phyloP scores from a whole-genome alignment of 23 red algal species.

The Cyanidium caldarium region DNA sequence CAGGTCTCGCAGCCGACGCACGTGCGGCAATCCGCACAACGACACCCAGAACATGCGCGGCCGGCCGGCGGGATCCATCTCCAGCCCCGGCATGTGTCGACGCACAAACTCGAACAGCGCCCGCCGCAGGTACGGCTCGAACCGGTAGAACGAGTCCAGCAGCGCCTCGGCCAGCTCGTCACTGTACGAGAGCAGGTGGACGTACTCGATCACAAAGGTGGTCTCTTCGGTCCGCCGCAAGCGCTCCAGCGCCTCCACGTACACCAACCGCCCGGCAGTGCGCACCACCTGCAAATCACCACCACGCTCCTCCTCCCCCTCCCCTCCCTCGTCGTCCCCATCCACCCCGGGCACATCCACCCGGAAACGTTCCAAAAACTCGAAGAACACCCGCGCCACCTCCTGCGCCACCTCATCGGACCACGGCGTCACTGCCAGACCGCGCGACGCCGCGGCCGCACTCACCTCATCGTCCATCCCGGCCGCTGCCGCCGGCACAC shows the following conservation, averaged over 20 bases:
- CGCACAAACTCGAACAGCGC: conserved; percentile 43
- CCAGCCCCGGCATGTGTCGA: conserved; percentile 25
- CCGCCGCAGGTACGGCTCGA: conserved; percentile 54
- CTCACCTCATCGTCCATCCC: background rate
- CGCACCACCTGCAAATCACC: background rate
- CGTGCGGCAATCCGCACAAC: conserved; percentile 60
- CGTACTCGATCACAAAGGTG: conserved; percentile 75
- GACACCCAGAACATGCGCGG: conserved; percentile 64
- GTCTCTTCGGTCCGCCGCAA: conserved; percentile 42
- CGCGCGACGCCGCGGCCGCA: background rate
- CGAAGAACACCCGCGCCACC: conserved; percentile 41
- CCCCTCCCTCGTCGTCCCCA: conserved; percentile 7
- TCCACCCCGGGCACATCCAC: background rate
- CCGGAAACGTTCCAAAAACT: conserved; percentile 72
- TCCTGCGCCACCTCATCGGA: conserved; percentile 48
- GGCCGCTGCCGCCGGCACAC: too few species aligned
- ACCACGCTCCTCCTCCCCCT: too few species aligned
- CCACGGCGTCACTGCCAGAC: background rate
- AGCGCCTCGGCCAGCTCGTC: conserved; percentile 53
- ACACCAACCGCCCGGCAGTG: conserved; percentile 4
- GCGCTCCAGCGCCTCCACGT: conserved; percentile 52
- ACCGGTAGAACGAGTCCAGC: conserved; percentile 70
- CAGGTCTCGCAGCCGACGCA: conserved; percentile 73
- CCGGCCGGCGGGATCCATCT: conserved; percentile 5
- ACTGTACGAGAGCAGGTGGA: conserved; percentile 47